Conservation (phyloP, 306 rosid species). For the Begonia masoniana region DNA sequence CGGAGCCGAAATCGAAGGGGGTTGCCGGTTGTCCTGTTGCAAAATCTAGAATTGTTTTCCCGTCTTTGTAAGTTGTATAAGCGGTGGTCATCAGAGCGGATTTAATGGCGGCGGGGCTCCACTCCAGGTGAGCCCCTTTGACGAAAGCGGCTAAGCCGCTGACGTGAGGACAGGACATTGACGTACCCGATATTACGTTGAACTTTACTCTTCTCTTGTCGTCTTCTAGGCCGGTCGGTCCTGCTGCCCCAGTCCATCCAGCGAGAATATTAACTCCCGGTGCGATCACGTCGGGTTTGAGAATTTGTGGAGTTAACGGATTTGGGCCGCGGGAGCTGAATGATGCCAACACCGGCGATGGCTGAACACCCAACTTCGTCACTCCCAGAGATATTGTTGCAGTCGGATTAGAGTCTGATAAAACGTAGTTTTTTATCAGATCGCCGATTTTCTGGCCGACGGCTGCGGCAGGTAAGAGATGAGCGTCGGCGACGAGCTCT, state of each 20-base stretch:
- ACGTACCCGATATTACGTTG: slow-evolving; percentile 80
- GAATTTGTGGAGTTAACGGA: slow-evolving; percentile 44
- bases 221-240: slow-evolving; percentile 39
- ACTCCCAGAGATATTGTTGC: slow-evolving; percentile 33
- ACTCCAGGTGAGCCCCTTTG: slow-evolving; percentile 62
- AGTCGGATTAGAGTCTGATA: slow-evolving; percentile 35
- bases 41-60: slow-evolving; percentile 39
- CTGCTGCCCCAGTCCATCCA: slow-evolving; percentile 65
- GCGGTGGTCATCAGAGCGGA: slow-evolving; percentile 97
- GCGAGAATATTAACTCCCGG: slow-evolving; percentile 97
- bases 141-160: slow-evolving; percentile 74
- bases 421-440: slow-evolving; percentile 42
- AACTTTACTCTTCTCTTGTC: slow-evolving; percentile 54
- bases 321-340: slow-evolving; percentile 97
- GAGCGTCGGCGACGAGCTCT: slow-evolving; percentile 54
- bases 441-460: slow-evolving; percentile 45
- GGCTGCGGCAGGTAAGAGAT: slow-evolving; percentile 46
- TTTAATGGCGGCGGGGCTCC: slow-evolving; percentile 85
- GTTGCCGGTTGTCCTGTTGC: slow-evolving; percentile 56
- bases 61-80: slow-evolving; percentile 44
- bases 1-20: slow-evolving; percentile 78
- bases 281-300: slow-evolving; percentile 87
- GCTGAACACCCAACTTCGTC: slow-evolving; percentile 54
- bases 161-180: slow-evolving; percentile 96
- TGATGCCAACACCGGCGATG: slow-evolving; percentile 77